Base-by-base conservation (phyloP, 202 grass and related monocot species). In the Zizania palustris region DNA sequence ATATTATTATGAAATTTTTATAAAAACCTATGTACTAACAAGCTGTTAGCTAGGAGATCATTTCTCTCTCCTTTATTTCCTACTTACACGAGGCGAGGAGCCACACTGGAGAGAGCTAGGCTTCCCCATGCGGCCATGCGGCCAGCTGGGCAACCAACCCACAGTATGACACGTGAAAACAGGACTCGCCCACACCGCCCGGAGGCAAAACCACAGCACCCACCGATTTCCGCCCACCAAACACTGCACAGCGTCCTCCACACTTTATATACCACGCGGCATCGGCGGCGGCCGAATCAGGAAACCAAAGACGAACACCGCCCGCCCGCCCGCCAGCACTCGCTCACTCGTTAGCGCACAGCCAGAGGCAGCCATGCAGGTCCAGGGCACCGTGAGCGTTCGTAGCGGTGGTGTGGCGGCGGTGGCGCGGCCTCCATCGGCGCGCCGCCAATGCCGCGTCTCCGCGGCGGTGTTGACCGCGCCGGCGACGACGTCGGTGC, bases 331-430 rank as follows among this genome's bases (percentile, higher is more conserved):
- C n/a, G n/a, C n/a, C 28, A 5, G n/a, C 28, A 2, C 28, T 28
- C 28, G 28, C 28, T 28, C 28, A 8, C 4, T 73, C 38, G 9
- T 33, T 61, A 14, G 45, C 15, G 13, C 59, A 15, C 66, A 10
- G 67, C 18, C 39, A 48, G 8, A 0, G 40, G 15, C 80, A 45
- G 49, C 77, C 41, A 90, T 93, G 90, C 87, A 87, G 72, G 73
- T 78, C 51, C 60, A 54, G 45, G 56, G 69, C 41, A 50, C 74
- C 71, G 38, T 71, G 39, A 9, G 51, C 70, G 48, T 71, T 67
- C 65, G 21, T 38, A 45, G 22, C 14, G 79, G 75, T 55, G 60
- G 46, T 37, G 72, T 40, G 4, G 51, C 60, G 41, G 19, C 79
- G 42, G 37, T 2, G 40, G 12, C 5, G 15, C 57, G 34, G 56